These are phyloP conservation scores for Talaromyces amestolkiae DNA, from an alignment of 2,329 filamentous ascomycete genomes.

Conservation along the genomic window DNA sequence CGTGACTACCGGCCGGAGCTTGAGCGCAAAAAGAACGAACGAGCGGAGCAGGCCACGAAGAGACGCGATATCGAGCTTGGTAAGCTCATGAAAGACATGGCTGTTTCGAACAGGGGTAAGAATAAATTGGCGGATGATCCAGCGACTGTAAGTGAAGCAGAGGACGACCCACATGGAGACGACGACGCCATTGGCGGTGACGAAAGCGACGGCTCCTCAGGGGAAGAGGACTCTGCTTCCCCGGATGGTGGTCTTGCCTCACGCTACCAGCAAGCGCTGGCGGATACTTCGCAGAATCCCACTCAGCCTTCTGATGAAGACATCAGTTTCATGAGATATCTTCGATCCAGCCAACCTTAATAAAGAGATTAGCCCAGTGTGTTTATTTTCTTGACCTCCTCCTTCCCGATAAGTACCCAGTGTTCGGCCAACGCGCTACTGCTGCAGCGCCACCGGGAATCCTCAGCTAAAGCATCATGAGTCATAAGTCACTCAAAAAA, in stretches of 20 bases:
- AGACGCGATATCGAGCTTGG: slow-evolving; percentile 77
- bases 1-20: slow-evolving; percentile 90
- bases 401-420: background rate
- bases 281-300: slow-evolving; percentile 47
- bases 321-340: slow-evolving; percentile 52
- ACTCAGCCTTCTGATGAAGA: slow-evolving; percentile 45
- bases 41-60: slow-evolving; percentile 71
- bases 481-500: background rate
- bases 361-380: slow-evolving; percentile 10
- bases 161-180: slow-evolving; percentile 50
- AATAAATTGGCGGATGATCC: slow-evolving; percentile 30
- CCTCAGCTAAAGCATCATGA: slow-evolving; percentile 3
- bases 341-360: slow-evolving; percentile 37
- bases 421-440: background rate
- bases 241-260: slow-evolving; percentile 68
- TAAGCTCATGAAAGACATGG: slow-evolving; percentile 94
- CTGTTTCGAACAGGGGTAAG: slow-evolving; percentile 47
- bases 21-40: slow-evolving; percentile 70
- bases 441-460: background rate
- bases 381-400: background rate
- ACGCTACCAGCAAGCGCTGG: slow-evolving; percentile 73
- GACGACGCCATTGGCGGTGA: slow-evolving; percentile 43
- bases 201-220: slow-evolving; percentile 53
- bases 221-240: slow-evolving; percentile 59
- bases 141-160: slow-evolving; percentile 50